A percentile compares a stretch with the other conserved stretches of the same genome.
Evolutionary conservation across 352 stramenopile species (phyloP).

Genomic region (Globisporangium heterothallicum): DNA sequence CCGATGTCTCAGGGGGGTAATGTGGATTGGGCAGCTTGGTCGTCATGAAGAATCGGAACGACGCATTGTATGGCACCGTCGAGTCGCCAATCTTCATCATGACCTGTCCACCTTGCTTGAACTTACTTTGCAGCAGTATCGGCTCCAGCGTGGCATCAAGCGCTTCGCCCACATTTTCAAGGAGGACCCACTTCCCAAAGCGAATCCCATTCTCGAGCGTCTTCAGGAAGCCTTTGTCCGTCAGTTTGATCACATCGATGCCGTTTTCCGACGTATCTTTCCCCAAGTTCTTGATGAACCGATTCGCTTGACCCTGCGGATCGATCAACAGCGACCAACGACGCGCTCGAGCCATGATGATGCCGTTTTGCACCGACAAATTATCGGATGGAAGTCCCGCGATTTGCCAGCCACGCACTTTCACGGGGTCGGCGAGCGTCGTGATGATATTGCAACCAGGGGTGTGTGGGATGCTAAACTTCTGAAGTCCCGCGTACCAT

Average conservation of each 20-base stretch:
- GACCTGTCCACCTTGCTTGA: conserved; percentile 89
- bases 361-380: conserved; percentile 90
- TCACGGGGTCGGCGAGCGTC: conserved; percentile 88
- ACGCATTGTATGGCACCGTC: conserved; percentile 88
- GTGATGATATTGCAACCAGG: conserved; percentile 81
- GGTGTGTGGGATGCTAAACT: conserved; percentile 77
- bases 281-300: conserved; percentile 92
- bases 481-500: conserved; percentile 79
- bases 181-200: conserved; percentile 90
- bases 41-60: conserved; percentile 92
- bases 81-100: conserved; percentile 93
- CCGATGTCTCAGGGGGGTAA: conserved; percentile 89
- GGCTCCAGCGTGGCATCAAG: conserved; percentile 89
- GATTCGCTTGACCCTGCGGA: conserved; percentile 90
- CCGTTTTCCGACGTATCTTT: conserved; percentile 83
- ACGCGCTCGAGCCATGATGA: conserved; percentile 88
- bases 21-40: conserved; percentile 92
- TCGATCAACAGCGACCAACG: conserved; percentile 91
- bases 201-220: conserved; percentile 89
- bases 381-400: conserved; percentile 88
- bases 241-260: conserved; percentile 81
- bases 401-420: conserved; percentile 89
- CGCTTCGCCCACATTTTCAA: conserved; percentile 85
- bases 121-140: conserved; percentile 89
- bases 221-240: conserved; percentile 77